Conservation (phyloP, 2,329 filamentous ascomycete species). For the Nemania sp. region DNA sequence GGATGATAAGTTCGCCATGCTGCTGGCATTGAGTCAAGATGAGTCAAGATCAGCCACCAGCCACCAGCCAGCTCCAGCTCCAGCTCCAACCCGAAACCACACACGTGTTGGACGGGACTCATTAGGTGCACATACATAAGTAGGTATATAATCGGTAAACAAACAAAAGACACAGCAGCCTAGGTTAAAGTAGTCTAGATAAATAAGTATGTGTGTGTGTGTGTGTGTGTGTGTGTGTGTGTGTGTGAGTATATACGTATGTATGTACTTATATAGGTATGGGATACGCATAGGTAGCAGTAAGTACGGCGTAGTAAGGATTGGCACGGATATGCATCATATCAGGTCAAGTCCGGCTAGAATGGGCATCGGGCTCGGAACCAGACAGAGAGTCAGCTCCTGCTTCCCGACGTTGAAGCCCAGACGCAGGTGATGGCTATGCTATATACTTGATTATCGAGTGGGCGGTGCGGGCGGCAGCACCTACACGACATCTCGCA, state of each 20-base stretch:
- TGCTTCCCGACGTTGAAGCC: constrained; percentile 1
- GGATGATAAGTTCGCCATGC: neutral
- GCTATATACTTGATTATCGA: neutral
- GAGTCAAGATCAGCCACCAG: neutral
- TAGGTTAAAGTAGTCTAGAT: neutral
- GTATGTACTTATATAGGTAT: neutral
- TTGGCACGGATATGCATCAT: no score
- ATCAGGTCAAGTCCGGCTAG: neutral
- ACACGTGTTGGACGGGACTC: constrained; percentile 6
- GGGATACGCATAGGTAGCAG: neutral
- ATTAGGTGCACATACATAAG: neutral
- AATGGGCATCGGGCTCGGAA: constrained; percentile 7
- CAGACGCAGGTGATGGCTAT: neutral
- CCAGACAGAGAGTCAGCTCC: no score
- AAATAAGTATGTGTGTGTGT: neutral
- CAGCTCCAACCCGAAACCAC: neutral
- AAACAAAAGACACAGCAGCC: no score
- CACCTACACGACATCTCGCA: constrained; percentile 21
- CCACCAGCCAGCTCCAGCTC: no score
- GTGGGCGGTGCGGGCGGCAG: neutral
- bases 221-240: no score
- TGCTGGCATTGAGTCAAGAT: neutral
- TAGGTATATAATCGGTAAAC: neutral
- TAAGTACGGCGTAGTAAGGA: neutral
- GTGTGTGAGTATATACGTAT: neutral